Base-by-base conservation (phyloP, 2,329 filamentous ascomycete species). In the Fusarium phyllophilum region DNA sequence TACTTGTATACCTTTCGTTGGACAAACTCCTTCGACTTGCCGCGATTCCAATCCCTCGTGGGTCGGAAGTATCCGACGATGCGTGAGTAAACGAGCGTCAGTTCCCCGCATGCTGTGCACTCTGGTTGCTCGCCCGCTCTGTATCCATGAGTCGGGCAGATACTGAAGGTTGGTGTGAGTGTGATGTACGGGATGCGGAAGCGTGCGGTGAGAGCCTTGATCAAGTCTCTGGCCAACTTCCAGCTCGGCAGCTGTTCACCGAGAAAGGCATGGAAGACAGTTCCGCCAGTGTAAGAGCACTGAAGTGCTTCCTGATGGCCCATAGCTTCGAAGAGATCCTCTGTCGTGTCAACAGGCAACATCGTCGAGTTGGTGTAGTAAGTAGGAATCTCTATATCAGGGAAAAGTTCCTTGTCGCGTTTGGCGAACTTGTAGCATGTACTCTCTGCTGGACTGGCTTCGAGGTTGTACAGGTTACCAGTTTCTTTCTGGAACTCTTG, bases 291-390 rank as follows among this genome's bases (percentile, higher is more conserved):
- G 14, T 77, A 77, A 1, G 76, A 74, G 7, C 75, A 77, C 6
- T 77, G 76, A 4, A 77, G 62, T 0, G 55, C 74, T 6, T 78
- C 76, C 14, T 77, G 76, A 10, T 77, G 74, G 0, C 18, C 45
- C 29, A 77, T 63, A 0, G 72, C 76, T 22, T 78, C 75, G 14
- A 77, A 77, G 2, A 77, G 62, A 24, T 78, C 76, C 3, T 77
- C 75, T 1, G 76, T 77, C 0, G 68, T 73, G 26, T 75, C 75
- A 0, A 77, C 76, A 0, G 76, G 75, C 1, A 77, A n/a, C 74
- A 78, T 75, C 2, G 76, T 77, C 1, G 76, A 77, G 49, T 77
- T 77, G 13, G 76, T 77, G 55, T 77, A 77, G 39, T 71, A 77
- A 0, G 49, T 71, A 0, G 75, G 76, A 13, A 78, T 77, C 0